Base-by-base conservation (phyloP, 2,329 filamentous ascomycete species). In the Penicillium frequentans region DNA sequence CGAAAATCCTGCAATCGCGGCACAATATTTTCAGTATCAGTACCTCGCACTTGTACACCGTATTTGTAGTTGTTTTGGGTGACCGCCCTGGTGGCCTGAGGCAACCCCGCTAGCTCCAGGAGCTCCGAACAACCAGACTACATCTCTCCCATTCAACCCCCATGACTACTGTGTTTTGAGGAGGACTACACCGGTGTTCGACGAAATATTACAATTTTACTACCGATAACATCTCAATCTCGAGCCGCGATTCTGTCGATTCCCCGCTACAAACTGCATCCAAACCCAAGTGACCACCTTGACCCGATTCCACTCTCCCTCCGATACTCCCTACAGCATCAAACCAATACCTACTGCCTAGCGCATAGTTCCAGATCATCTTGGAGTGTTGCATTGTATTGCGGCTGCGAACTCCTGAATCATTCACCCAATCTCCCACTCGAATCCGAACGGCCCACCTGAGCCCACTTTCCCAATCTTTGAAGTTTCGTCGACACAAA, bases 91-190 rank as follows among this genome's bases (percentile, higher is more conserved):
- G 52, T 21, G 55, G 64, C 64, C 63, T 61, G 47, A 64, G 63
- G 62, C 63, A 52, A 7, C 44, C 35, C 39, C 10, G 55, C 56
- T 56, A 65, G 64, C 60, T 67, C 64, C 64, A 60, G 64, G 60
- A 67, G 64, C 64, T 67, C 60, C 64, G 62, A 63, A 64, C 63
- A 64, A 55, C 56, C 59, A 59, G 52, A 52, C 59, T 55, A 56
- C 56, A 54, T 39, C 56, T 53, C 49, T 24, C 47, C 57, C 51
- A 52, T n/a, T 35, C 33, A 44, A 27, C 42, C 21, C 21, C 37
- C 37, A 14, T 23, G 16, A 31, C 48, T 29, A 27, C 33, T 14
- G 48, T 37, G n/a, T 11, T 42, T 26, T 42, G 23, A 27, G 33
- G 33, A 39, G 33, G 23, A 39, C 6, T 29, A 24, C 48, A 19